Evolutionary conservation across 164 flowering plant genomes (phyloP), one percentile per base, ranked within the genome.

Genomic region (Aristolochia californica): DNA sequence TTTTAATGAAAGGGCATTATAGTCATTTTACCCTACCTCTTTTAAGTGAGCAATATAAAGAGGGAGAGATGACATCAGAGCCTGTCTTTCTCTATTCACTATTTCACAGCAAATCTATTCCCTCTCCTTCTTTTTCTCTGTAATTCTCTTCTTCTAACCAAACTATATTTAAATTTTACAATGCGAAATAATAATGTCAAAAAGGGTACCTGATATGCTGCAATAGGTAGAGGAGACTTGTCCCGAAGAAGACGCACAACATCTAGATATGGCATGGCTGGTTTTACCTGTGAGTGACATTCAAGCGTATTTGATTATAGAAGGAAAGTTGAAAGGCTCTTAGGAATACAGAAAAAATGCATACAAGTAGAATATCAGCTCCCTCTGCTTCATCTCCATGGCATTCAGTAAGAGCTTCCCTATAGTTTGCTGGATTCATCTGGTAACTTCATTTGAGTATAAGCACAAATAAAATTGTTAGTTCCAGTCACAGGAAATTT

Each of bases 381-480:
- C 99, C 96, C 75, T 85, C 96, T 53, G 88, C 64, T 62, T 85
- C 97, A 67, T 94, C 99, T 43, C 65, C 95, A 17, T 59, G 80
- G 62, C 73, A 59, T 64, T 94, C 99, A 59, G 82, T 55, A 66
- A 90, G 65, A 53, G 99, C 99, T 66, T 94, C 96, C 73, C 97
- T 84, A 47, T 76, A 84, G 51, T 94, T 90, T 62, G 93, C 99
- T 60, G 96, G 97, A 74, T 90, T 88, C 97, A 94, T 94, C 79
- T 94, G 96, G 62, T 90, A 94, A 62, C 99, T 94, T 61, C 73
- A 53, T 63, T 70, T 72, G 49, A 23, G 43, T 59, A 71, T 63
- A 57, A 38, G 74, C 51, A 43, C 48, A 66, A 8, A 45, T 10
- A 23, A 15, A 59, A 38, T 51, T 62, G 57, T 64, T 38, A 71